phyloP scores from a whole-genome alignment of 176 grass and related monocot species.

The Typha latifolia region DNA sequence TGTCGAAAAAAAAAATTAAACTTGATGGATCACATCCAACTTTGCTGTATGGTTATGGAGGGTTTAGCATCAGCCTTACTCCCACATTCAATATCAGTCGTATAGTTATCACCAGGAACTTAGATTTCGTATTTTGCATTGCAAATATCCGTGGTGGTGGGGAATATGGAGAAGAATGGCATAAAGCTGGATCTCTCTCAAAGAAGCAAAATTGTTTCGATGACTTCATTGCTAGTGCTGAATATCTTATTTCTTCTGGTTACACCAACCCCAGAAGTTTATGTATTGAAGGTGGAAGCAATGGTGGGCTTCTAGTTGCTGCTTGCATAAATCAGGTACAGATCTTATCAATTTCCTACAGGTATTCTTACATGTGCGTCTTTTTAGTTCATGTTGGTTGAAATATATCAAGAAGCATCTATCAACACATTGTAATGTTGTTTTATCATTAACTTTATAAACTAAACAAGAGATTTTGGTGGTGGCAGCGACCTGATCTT shows the following conservation, averaged over 20 bases:
- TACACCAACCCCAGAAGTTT: constrained; percentile 55
- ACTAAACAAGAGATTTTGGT: constrained; percentile 3
- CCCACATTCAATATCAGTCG: constrained; percentile 63
- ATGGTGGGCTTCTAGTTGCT: constrained; percentile 91
- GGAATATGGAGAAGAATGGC: constrained; percentile 98
- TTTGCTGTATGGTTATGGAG: constrained; percentile 92
- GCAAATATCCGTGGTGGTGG: constrained; percentile 94
- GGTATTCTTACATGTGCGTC: not conserved
- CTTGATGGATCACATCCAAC: constrained; percentile 76
- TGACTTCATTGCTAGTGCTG: constrained; percentile 72
- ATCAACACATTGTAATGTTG: constrained; percentile 8
- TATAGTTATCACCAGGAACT: constrained; percentile 64
- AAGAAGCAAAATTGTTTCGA: constrained; percentile 97
- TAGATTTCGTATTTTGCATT: constrained; percentile 57
- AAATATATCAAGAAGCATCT: not conserved
- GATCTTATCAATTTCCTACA: not conserved
- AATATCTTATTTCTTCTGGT: constrained; percentile 57
- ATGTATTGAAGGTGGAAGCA: constrained; percentile 96
- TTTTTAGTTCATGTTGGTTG: not conserved
- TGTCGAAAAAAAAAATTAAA: constrained; percentile 62
- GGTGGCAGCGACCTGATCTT: constrained; percentile 72
- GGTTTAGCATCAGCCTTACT: constrained; percentile 77
- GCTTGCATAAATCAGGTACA: constrained; percentile 87
- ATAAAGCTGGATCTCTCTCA: constrained; percentile 82
- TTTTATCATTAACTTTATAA: constrained; percentile 12